Evolutionary conservation across 2,329 filamentous ascomycete genomes (phyloP).

Genomic region (Fusarium albosuccineum): DNA sequence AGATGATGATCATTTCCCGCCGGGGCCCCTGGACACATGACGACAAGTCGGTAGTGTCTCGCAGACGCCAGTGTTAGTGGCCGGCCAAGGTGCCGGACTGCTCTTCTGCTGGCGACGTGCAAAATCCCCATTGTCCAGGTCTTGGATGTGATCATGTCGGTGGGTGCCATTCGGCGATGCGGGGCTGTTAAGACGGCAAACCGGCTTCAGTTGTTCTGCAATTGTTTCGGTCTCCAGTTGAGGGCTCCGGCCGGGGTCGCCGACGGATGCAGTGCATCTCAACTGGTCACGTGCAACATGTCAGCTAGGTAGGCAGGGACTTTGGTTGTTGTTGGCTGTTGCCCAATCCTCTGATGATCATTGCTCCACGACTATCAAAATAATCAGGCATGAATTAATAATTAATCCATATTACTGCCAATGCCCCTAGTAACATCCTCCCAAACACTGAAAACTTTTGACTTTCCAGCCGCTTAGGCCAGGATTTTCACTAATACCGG

Average conservation of each 20-base stretch:
- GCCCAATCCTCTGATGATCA: not conserved
- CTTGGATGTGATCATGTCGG: slow-evolving; percentile 28
- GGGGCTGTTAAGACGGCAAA: slow-evolving; percentile 16
- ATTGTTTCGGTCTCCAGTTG: not conserved
- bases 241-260: slow-evolving; percentile 8
- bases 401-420: slow-evolving; percentile 4
- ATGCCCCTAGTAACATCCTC: not conserved
- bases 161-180: slow-evolving; percentile 4
- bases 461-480: slow-evolving; percentile 8
- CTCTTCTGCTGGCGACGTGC: slow-evolving; percentile 20
- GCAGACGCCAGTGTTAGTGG: slow-evolving; percentile 39
- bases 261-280: not conserved
- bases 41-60: slow-evolving; percentile 42
- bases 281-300: slow-evolving; percentile 13
- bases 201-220: not conserved
- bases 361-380: slow-evolving; percentile 2
- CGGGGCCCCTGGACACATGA: slow-evolving; percentile 38
- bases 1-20: slow-evolving; percentile 9
- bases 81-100: slow-evolving; percentile 21
- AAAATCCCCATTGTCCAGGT: slow-evolving; percentile 36
- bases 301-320: not conserved
- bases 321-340: not conserved
- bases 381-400: slow-evolving; percentile 9
- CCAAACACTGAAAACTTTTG: not conserved
- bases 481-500: slow-evolving; percentile 3